Evolutionary conservation across 2,329 filamentous ascomycete genomes (phyloP).

Genomic region (Neonectria sp.): DNA sequence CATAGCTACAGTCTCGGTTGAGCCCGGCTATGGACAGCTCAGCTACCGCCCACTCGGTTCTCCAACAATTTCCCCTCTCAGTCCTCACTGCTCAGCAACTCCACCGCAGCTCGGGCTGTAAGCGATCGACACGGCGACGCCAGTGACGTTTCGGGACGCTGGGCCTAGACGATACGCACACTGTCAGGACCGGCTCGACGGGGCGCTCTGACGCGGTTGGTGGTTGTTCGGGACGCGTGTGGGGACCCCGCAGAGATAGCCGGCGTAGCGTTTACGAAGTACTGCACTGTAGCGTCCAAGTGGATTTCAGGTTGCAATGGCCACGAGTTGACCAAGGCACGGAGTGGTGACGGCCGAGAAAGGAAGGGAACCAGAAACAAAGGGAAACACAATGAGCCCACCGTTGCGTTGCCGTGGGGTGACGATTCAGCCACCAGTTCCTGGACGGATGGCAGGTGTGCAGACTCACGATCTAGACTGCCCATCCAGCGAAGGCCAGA

Average conservation of each 20-base stretch:
- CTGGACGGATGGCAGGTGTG: conserved; percentile 26
- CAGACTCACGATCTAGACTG: background rate
- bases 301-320: too few relatives aligned
- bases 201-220: background rate
- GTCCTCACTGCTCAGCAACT: conserved; percentile 1
- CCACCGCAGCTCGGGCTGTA: conserved; percentile 6
- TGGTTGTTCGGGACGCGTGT: conserved; percentile 1
- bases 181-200: background rate
- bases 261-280: background rate
- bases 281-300: too few relatives aligned
- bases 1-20: conserved; percentile 48
- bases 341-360: background rate
- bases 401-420: conserved; percentile 16
- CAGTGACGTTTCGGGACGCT: conserved; percentile 39
- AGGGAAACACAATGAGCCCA: conserved; percentile 10
- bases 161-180: background rate
- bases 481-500: background rate
- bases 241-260: conserved; percentile 21
- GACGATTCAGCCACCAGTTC: conserved; percentile 28
- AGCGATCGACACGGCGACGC: conserved; percentile 30
- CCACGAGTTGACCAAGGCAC: background rate
- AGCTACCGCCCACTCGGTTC: conserved; percentile 44
- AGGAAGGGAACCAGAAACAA: background rate
- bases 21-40: conserved; percentile 43
- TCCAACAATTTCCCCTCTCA: conserved; percentile 39